phyloP scores from a whole-genome alignment of 2,329 filamentous ascomycete genomes.

The Emmonsiellopsis sp. region DNA sequence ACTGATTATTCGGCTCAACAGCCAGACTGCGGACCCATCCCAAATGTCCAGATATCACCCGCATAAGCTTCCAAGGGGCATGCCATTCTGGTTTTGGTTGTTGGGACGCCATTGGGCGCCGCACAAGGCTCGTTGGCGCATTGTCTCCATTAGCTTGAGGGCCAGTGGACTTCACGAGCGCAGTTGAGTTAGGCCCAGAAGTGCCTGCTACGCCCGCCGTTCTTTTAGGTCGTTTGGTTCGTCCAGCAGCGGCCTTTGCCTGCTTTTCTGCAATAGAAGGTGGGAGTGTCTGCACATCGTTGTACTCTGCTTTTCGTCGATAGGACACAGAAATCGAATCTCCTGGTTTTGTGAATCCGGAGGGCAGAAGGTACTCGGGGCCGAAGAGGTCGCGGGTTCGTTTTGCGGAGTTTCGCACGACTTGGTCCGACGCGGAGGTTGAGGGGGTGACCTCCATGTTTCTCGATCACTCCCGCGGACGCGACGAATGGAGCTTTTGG shows the following conservation, averaged over 20 bases:
- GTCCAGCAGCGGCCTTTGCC: conserved; percentile 52
- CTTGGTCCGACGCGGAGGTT: conserved; percentile 20
- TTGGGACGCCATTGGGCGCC: conserved; percentile 51
- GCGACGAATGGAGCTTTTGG: background rate
- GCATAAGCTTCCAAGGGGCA: conserved; percentile 95
- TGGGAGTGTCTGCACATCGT: conserved; percentile 66
- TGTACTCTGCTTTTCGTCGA: conserved; percentile 56
- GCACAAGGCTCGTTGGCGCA: conserved; percentile 52
- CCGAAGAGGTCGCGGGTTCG: conserved; percentile 40
- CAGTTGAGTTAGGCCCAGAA: conserved; percentile 39
- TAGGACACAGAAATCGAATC: conserved; percentile 37
- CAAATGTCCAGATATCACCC: conserved; percentile 91
- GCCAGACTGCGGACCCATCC: conserved; percentile 88
- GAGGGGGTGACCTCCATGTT: conserved; percentile 21
- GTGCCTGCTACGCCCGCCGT: conserved; percentile 46
- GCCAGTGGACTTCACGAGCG: conserved; percentile 38
- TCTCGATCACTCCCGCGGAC: background rate
- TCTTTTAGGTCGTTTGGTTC: conserved; percentile 53
- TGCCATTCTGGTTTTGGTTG: conserved; percentile 88
- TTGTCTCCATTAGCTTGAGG: conserved; percentile 17
- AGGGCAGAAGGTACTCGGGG: conserved; percentile 35
- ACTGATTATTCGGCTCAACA: conserved; percentile 92
- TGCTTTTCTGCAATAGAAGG: conserved; percentile 70
- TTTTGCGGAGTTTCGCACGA: conserved; percentile 34
- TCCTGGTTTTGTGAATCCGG: conserved; percentile 30